Percentiles rank a stretch among this genome's conserved stretches.
phyloP scores from a whole-genome alignment of 805 yeast species.

The Myxozyma neotropica region DNA sequence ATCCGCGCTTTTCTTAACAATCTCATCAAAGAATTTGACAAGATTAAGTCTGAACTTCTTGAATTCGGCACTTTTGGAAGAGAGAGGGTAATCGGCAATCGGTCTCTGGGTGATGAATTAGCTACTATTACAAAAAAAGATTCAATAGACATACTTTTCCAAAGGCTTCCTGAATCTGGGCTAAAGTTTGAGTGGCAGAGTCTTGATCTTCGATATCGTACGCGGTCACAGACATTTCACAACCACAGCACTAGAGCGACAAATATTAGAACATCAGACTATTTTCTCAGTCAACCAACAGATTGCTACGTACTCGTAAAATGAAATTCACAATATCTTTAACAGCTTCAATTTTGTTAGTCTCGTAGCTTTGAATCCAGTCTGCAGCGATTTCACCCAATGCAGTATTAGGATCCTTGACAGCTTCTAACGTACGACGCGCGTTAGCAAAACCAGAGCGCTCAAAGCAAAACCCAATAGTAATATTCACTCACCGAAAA shows the following conservation, averaged over 20 bases:
- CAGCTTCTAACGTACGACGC: conserved; percentile 46
- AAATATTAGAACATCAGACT: neutral
- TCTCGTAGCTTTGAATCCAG: conserved; percentile 59
- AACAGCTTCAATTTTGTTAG: conserved; percentile 52
- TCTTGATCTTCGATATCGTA: conserved; percentile 76
- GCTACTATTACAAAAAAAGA: neutral
- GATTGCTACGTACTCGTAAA: conserved; percentile 46
- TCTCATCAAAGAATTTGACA: conserved; percentile 55
- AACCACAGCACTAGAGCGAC: conserved; percentile 28
- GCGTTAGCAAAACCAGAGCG: neutral
- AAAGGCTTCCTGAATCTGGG: conserved; percentile 61
- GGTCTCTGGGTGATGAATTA: conserved; percentile 34
- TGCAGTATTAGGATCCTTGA: conserved; percentile 54
- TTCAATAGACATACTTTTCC: neutral
- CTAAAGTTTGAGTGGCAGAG: conserved; percentile 70
- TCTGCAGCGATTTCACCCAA: conserved; percentile 55
- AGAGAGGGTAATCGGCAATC: conserved; percentile 73
- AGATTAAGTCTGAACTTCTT: conserved; percentile 58
- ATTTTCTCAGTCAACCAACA: neutral
- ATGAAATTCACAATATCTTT: conserved; percentile 68
- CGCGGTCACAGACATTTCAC: conserved; percentile 46
- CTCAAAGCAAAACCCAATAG: neutral
- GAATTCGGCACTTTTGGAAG: conserved; percentile 52
- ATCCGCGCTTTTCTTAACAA: conserved; percentile 60
- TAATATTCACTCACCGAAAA: conserved; percentile 29